These are phyloP conservation scores for Ophiocordyceps camponoti-saundersi DNA, from an alignment of 2,329 filamentous ascomycete species.

Conservation along the genomic window DNA sequence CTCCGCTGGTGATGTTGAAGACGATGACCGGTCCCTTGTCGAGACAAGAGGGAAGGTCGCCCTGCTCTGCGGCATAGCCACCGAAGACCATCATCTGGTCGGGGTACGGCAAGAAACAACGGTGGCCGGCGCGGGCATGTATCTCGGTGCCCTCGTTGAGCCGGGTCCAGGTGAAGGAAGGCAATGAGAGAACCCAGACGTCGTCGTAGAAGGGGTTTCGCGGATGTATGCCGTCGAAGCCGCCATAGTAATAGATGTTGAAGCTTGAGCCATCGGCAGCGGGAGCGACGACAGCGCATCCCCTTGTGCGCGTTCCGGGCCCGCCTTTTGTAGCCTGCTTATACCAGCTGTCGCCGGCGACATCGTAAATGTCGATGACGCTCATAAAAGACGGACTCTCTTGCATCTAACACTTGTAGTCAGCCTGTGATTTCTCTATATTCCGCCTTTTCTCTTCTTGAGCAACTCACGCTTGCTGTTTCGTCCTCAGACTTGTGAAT, in stretches of 20 bases:
- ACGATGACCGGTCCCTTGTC: constrained; percentile 37
- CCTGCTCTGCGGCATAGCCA: constrained; percentile 32
- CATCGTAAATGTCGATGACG: constrained; percentile 61
- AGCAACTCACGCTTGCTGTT: constrained; percentile 15
- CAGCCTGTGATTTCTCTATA: not conserved
- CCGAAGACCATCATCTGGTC: constrained; percentile 69
- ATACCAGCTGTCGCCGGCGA: constrained; percentile 50
- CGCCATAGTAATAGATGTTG: constrained; percentile 76
- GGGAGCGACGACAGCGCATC: constrained; percentile 59
- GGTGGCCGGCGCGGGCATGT: constrained; percentile 54
- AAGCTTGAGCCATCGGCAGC: constrained; percentile 57
- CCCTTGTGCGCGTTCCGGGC: constrained; percentile 41
- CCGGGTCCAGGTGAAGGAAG: constrained; percentile 63
- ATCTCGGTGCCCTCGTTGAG: constrained; percentile 25
- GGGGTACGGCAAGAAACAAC: constrained; percentile 59
- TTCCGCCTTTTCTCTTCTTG: too few relatives aligned
- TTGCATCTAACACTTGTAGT: constrained; percentile 23
- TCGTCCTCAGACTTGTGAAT: constrained; percentile 11
- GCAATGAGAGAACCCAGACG: constrained; percentile 67
- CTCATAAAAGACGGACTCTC: constrained; percentile 56
- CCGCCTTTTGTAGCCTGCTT: constrained; percentile 47
- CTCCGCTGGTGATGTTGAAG: constrained; percentile 54
- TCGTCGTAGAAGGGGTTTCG: constrained; percentile 35
- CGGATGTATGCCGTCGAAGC: constrained; percentile 39
- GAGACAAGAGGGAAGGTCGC: constrained; percentile 23